Evolutionary conservation across 2,329 filamentous ascomycete genomes (phyloP).

Genomic region (Coniosporium tulheliwenetii): DNA sequence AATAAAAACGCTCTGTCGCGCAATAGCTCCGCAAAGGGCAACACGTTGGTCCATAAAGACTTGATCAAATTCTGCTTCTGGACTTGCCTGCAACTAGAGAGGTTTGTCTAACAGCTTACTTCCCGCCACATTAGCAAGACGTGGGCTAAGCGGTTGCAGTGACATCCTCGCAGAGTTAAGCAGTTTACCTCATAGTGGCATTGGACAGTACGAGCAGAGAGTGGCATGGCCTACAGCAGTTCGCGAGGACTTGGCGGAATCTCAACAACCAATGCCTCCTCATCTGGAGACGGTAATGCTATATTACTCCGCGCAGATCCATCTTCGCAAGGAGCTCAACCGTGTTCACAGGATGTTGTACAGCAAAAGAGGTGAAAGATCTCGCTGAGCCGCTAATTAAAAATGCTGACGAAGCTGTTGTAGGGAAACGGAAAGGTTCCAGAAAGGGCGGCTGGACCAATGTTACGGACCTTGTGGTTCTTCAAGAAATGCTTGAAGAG

Average conservation of each 20-base stretch:
- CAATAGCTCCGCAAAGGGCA: too few species aligned
- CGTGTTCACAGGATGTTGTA: conserved; percentile 40
- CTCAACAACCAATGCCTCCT: conserved; percentile 5
- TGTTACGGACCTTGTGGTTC: conserved; percentile 15
- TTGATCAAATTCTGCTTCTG: conserved; percentile 57
- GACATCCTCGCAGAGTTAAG: conserved; percentile 83
- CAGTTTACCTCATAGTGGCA: conserved; percentile 41
- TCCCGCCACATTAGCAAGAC: too few species aligned
- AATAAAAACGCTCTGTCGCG: too few species aligned
- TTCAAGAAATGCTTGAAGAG: conserved; percentile 33
- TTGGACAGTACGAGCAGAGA: conserved; percentile 39
- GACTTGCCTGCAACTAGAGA: conserved; percentile 88
- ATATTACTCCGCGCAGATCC: conserved; percentile 46
- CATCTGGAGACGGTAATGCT: conserved; percentile 29
- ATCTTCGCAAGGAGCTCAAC: conserved; percentile 41
- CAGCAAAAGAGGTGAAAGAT: conserved; percentile 16
- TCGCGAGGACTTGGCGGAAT: conserved; percentile 21
- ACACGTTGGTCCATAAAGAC: conserved; percentile 12
- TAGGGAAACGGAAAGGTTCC: background rate
- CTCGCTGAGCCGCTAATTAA: conserved; percentile 13
- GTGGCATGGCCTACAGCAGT: conserved; percentile 54
- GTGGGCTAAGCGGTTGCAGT: conserved; percentile 27
- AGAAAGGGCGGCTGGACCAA: conserved; percentile 8
- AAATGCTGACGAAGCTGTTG: background rate
- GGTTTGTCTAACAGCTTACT: conserved; percentile 31